These are phyloP conservation scores for Alternaria alternata DNA, from an alignment of 2,329 filamentous ascomycete genomes.

Conservation along the genomic window DNA sequence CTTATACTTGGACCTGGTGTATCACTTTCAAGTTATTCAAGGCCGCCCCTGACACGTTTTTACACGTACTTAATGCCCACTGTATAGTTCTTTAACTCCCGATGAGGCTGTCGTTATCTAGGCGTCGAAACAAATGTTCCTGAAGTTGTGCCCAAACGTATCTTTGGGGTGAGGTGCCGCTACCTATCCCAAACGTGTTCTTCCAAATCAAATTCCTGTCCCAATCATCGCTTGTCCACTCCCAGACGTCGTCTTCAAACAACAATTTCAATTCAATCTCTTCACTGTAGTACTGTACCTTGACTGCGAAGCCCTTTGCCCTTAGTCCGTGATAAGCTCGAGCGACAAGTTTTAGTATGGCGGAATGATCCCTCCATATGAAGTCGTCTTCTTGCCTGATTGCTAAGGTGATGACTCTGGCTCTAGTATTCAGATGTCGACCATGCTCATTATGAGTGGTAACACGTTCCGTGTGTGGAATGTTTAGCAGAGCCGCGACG, in stretches of 20 bases:
- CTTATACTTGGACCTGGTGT: not conserved
- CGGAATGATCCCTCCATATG: not conserved
- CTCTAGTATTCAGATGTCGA: not conserved
- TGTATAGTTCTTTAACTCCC: not conserved
- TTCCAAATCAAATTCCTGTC: constrained; percentile 1
- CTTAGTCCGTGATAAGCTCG: constrained; percentile 9
- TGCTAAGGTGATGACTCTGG: constrained; percentile 6
- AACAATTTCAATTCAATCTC: constrained; percentile 2
- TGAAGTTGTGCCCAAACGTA: constrained; percentile 5
- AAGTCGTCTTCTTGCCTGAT: constrained; percentile 9
- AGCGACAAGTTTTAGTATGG: constrained; percentile 4
- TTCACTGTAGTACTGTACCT: constrained; percentile 11
- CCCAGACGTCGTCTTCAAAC: constrained; percentile 13
- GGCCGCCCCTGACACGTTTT: too few relatives aligned
- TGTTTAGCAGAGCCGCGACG: constrained; percentile 1
- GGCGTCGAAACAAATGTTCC: not conserved
- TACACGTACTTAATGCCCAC: not conserved
- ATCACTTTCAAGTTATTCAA: not conserved
- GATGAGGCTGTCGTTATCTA: not conserved
- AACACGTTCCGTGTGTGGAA: constrained; percentile 2
- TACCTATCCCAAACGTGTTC: not conserved
- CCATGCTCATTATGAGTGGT: constrained; percentile 2
- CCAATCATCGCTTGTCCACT: constrained; percentile 14
- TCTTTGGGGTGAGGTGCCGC: not conserved
- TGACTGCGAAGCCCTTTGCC: constrained; percentile 11